Conservation (phyloP, 148 eudicot genomes). For the Vaccinium darrowii region DNA sequence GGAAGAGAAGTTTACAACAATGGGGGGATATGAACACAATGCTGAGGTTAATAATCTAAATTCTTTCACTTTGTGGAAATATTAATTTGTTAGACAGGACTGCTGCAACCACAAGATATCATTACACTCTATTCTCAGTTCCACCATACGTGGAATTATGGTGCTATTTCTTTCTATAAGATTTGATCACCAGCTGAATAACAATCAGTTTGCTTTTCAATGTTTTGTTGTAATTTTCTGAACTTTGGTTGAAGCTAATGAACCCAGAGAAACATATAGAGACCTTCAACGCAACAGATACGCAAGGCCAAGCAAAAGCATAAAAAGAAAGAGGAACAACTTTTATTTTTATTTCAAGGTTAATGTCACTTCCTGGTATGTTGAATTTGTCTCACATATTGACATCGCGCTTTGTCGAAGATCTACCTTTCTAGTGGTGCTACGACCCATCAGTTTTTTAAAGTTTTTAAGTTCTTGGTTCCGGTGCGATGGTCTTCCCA, state of each 20-base stretch:
- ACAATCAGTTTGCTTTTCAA: background rate
- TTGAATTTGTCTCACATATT: background rate
- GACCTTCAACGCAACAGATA: background rate
- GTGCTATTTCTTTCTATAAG: background rate
- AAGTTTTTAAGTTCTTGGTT: background rate
- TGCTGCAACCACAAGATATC: background rate
- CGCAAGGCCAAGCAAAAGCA: background rate
- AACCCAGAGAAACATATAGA: background rate
- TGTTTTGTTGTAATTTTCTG: background rate
- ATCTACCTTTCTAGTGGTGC: constrained; percentile 5
- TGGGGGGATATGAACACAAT: constrained; percentile 80
- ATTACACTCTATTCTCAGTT: background rate
- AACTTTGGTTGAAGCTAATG: background rate
- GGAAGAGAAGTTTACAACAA: constrained; percentile 79
- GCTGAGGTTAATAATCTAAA: constrained; percentile 68
- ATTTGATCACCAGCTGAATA: background rate
- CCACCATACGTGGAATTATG: background rate
- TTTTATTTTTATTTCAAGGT: background rate
- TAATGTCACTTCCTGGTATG: constrained; percentile 5
- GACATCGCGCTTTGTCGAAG: background rate
- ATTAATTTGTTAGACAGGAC: background rate
- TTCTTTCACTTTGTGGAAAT: background rate
- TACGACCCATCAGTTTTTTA: background rate
- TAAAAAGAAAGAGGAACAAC: background rate
- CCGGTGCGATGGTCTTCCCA: background rate